Evolutionary conservation across 352 stramenopile species (phyloP).

Genomic region (Globisporangium ultimum): DNA sequence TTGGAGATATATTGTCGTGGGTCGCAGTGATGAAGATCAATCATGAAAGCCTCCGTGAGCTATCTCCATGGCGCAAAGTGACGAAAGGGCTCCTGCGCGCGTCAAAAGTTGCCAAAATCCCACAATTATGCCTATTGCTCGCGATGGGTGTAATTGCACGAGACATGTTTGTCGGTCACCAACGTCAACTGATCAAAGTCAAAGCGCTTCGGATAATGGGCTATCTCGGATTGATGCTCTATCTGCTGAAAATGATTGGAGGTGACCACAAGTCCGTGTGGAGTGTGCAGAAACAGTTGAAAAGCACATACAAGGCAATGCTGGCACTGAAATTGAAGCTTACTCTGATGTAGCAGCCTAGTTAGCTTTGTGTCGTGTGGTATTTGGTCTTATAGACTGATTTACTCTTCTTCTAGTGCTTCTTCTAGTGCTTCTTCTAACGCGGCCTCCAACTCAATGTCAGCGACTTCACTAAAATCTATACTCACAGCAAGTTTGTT

Average conservation of each 20-base stretch:
- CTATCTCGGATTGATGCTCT: slow-evolving; percentile 15
- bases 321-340: slow-evolving; percentile 3
- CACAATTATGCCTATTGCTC: slow-evolving; percentile 27
- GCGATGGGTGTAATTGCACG: slow-evolving; percentile 14
- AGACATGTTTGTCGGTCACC: slow-evolving; percentile 8
- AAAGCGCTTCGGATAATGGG: slow-evolving; percentile 12
- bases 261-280: neutral
- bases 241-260: slow-evolving; percentile 21
- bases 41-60: slow-evolving; percentile 21
- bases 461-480: slow-evolving; percentile 44
- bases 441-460: slow-evolving; percentile 59
- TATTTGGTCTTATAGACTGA: neutral
- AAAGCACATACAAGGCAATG: neutral
- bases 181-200: neutral
- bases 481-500: slow-evolving; percentile 52
- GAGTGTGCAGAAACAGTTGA: neutral
- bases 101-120: slow-evolving; percentile 14
- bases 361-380: neutral
- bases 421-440: slow-evolving; percentile 52
- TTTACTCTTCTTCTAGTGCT: slow-evolving; percentile 31
- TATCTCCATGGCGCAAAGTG: neutral
- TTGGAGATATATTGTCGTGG: slow-evolving; percentile 76
- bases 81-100: slow-evolving; percentile 1
- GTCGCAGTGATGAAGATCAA: slow-evolving; percentile 68
- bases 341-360: neutral